Percentiles rank a stretch among this genome's conserved stretches.
Conservation (phyloP, 2,329 filamentous ascomycete species). For the Calonectria multiphialidica region DNA sequence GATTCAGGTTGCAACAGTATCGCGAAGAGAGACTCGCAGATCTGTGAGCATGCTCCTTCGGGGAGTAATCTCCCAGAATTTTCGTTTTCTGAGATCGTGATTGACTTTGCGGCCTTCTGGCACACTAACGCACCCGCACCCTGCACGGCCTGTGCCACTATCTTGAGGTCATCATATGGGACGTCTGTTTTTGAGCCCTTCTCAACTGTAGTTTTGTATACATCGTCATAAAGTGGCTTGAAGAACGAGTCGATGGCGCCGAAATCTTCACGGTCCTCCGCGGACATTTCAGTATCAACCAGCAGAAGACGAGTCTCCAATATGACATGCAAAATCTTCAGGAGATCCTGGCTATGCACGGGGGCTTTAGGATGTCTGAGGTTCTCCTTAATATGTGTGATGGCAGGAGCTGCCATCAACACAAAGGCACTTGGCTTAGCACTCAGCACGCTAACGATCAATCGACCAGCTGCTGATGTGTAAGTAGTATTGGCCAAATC, state of each 20-base stretch:
- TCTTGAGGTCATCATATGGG: conserved; percentile 53
- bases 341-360: conserved; percentile 63
- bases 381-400: conserved; percentile 63
- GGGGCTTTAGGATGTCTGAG: conserved; percentile 63
- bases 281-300: conserved; percentile 46
- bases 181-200: conserved; percentile 41
- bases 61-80: conserved; percentile 49
- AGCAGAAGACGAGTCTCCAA: conserved; percentile 60
- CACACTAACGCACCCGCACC: conserved; percentile 60
- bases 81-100: conserved; percentile 6
- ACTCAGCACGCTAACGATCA: conserved; percentile 64
- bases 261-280: conserved; percentile 54
- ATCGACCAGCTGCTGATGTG: conserved; percentile 62
- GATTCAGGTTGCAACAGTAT: conserved; percentile 43
- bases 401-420: conserved; percentile 58
- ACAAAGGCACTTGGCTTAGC: conserved; percentile 62
- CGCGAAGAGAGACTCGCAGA: conserved; percentile 51
- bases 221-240: conserved; percentile 56
- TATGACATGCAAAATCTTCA: conserved; percentile 64
- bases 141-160: conserved; percentile 58
- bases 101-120: conserved; percentile 49
- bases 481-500: conserved; percentile 67
- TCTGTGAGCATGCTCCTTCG: conserved; percentile 50
- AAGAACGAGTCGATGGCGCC: conserved; percentile 52
- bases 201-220: conserved; percentile 55